These are phyloP conservation scores for Xylariaceae sp. DNA, from an alignment of 2,329 filamentous ascomycete genomes.

Conservation along the genomic window DNA sequence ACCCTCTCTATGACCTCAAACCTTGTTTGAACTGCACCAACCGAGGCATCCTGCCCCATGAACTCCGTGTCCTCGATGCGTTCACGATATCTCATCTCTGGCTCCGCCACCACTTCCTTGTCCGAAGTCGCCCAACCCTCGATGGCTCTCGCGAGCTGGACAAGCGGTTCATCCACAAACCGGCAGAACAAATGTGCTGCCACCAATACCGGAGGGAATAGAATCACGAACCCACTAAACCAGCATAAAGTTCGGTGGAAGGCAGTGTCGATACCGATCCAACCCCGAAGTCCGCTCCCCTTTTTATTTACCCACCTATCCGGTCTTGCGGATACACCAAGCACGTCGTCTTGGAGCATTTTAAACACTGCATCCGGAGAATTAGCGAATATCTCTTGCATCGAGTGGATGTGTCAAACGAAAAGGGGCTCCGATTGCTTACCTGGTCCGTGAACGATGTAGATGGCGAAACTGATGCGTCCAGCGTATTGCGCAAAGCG, in stretches of 20 bases:
- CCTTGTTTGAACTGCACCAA: not conserved
- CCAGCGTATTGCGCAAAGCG: conserved; percentile 50
- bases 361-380: conserved; percentile 34
- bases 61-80: not conserved
- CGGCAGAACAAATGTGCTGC: conserved; percentile 56
- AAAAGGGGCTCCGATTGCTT: not conserved
- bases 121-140: not conserved
- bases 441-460: conserved; percentile 47
- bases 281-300: conserved; percentile 32
- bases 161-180: conserved; percentile 37
- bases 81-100: not conserved
- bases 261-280: conserved; percentile 29
- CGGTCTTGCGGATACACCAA: conserved; percentile 26
- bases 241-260: conserved; percentile 33
- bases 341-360: conserved; percentile 31
- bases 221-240: conserved; percentile 35
- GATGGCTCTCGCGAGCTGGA: conserved; percentile 1
- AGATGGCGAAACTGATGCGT: conserved; percentile 50
- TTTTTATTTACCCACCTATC: conserved; percentile 21
- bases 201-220: conserved; percentile 43
- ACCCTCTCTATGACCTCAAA: not conserved
- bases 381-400: not conserved
- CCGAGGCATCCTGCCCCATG: not conserved
- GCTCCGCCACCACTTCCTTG: not conserved
- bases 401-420: not conserved